These are phyloP conservation scores for Carex arenaria DNA, from an alignment of 202 grass and related monocot species.

Conservation along the genomic window DNA sequence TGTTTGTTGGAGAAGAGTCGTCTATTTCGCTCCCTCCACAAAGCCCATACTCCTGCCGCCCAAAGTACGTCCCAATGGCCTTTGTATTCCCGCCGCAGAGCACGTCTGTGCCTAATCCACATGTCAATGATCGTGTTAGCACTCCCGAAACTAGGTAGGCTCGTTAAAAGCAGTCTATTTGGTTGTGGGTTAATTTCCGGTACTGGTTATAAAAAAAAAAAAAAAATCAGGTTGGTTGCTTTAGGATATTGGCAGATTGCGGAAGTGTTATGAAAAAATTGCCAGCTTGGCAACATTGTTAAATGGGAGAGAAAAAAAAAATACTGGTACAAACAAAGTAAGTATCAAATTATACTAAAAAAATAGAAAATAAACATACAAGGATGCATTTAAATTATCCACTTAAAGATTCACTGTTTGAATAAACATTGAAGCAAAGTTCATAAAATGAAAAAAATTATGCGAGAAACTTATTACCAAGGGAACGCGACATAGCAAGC, in stretches of 20 bases:
- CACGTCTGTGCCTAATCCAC: too few species aligned
- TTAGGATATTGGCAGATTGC: not conserved
- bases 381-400: not conserved
- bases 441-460: not conserved
- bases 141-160: too few species aligned
- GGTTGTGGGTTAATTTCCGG: too few species aligned
- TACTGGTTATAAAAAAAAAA: too few species aligned
- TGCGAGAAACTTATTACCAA: constrained; percentile 35
- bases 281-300: not conserved
- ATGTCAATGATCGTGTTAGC: too few species aligned
- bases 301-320: not conserved
- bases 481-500: constrained; percentile 74
- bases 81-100: too few species aligned
- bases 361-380: not conserved
- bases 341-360: not conserved
- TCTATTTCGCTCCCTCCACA: too few species aligned
- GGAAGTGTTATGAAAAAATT: not conserved
- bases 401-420: not conserved
- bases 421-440: not conserved
- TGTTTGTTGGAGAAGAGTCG: too few species aligned
- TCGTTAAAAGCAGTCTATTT: too few species aligned
- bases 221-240: too few species aligned
- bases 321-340: not conserved
- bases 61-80: too few species aligned
- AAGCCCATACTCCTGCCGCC: too few species aligned